Conservation (phyloP, 2,329 filamentous ascomycete genomes). For the Neospermospora avenae region DNA sequence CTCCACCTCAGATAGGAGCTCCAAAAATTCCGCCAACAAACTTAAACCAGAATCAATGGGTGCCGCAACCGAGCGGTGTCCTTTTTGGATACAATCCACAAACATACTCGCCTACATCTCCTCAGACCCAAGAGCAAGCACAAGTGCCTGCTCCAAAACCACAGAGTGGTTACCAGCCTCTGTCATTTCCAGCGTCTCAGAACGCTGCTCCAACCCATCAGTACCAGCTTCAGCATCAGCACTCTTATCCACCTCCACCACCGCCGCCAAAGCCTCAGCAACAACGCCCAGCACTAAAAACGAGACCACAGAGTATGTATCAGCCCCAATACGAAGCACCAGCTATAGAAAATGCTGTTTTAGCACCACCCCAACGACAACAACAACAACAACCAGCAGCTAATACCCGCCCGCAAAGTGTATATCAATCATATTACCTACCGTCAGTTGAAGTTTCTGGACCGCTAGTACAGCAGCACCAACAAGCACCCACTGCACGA, state of each 20-base stretch:
- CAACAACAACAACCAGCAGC: background rate
- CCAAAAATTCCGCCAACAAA: background rate
- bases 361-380: background rate
- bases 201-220: background rate
- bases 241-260: conserved; percentile 33
- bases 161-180: background rate
- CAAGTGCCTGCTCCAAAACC: background rate
- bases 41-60: background rate
- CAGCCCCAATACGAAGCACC: conserved; percentile 26
- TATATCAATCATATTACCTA: background rate
- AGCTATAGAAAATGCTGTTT: background rate
- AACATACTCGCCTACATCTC: background rate
- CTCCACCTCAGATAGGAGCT: background rate
- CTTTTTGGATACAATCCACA: background rate
- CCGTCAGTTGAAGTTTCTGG: background rate
- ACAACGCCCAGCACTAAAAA: conserved; percentile 27
- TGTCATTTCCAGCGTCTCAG: background rate
- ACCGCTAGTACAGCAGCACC: background rate
- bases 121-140: background rate
- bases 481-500: background rate
- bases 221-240: background rate
- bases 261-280: conserved; percentile 40
- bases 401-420: background rate
- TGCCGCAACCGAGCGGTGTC: background rate
- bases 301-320: conserved; percentile 35